phyloP scores from a whole-genome alignment of 2,329 filamentous ascomycete genomes.

The Penicillium sp. region DNA sequence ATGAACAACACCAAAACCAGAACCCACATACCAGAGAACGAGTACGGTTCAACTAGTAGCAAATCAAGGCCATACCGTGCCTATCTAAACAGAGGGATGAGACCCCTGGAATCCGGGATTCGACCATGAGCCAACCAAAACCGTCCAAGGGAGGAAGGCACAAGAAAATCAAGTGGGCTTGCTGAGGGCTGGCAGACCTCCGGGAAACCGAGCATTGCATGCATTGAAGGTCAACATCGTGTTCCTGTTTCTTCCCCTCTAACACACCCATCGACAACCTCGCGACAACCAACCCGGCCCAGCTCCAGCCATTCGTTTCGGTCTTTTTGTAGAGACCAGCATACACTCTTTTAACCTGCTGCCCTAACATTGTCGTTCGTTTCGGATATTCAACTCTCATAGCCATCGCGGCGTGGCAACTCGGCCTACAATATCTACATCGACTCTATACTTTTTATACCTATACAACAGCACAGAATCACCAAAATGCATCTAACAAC shows the following conservation, averaged over 20 bases:
- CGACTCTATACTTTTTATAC: not conserved
- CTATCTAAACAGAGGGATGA: slow-evolving; percentile 4
- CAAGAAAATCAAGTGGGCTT: not conserved
- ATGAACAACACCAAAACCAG: not conserved
- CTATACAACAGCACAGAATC: not conserved
- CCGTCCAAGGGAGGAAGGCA: slow-evolving; percentile 1
- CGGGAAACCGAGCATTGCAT: not conserved
- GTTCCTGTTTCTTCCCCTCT: not conserved
- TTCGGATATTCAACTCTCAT: not conserved
- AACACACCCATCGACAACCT: slow-evolving; percentile 3
- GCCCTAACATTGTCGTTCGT: not conserved
- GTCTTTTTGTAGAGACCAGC: not conserved
- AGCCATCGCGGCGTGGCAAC: not conserved
- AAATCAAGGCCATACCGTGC: not conserved
- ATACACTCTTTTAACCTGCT: not conserved
- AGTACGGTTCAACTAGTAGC: not conserved
- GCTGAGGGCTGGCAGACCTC: not conserved
- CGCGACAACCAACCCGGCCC: slow-evolving; percentile 2
- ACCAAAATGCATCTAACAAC: slow-evolving; percentile 10
- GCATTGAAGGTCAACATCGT: not conserved
- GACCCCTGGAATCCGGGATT: slow-evolving; percentile 6
- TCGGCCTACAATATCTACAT: not conserved
- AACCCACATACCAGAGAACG: slow-evolving; percentile 1
- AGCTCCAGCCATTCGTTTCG: slow-evolving; percentile 17
- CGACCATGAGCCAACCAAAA: not conserved